phyloP scores from a whole-genome alignment of 768 basidiomycete genomes.

The Kockovaella imperatae region DNA sequence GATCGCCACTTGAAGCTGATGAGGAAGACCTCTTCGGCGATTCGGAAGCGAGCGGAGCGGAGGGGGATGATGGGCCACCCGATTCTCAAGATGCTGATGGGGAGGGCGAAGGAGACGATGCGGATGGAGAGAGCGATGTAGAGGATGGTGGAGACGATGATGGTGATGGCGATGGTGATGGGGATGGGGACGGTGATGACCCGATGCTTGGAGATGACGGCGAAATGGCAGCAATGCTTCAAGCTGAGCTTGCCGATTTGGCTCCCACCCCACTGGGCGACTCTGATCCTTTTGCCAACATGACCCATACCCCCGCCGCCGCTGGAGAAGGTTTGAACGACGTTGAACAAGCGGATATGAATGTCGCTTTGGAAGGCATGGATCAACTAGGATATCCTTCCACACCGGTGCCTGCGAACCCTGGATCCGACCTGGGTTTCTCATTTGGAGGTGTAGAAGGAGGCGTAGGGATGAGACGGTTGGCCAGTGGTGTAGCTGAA shows the following conservation, averaged over 20 bases:
- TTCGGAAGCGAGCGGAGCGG: not conserved
- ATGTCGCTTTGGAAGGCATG: too few relatives aligned
- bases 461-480: conserved; percentile 23
- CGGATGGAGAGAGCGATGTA: conserved; percentile 2
- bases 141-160: conserved; percentile 1
- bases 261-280: not conserved
- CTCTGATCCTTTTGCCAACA: not conserved
- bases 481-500: conserved; percentile 18
- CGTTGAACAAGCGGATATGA: too few relatives aligned
- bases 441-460: conserved; percentile 13
- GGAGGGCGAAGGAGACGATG: conserved; percentile 13
- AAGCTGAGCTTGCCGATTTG: conserved; percentile 21
- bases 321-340: too few relatives aligned
- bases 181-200: conserved; percentile 10
- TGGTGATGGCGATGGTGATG: conserved; percentile 14
- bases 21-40: not conserved
- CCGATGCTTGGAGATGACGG: conserved; percentile 6
- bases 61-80: not conserved
- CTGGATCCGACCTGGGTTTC: conserved; percentile 1
- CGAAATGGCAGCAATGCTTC: conserved; percentile 23
- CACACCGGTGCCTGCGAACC: not conserved
- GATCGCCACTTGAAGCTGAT: too few relatives aligned
- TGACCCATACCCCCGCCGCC: too few relatives aligned
- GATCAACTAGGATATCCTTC: not conserved
- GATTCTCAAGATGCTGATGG: conserved; percentile 1